Evolutionary conservation across 1,284 basidiomycete species (phyloP).

Genomic region (Neotropicomus parvogracilis): DNA sequence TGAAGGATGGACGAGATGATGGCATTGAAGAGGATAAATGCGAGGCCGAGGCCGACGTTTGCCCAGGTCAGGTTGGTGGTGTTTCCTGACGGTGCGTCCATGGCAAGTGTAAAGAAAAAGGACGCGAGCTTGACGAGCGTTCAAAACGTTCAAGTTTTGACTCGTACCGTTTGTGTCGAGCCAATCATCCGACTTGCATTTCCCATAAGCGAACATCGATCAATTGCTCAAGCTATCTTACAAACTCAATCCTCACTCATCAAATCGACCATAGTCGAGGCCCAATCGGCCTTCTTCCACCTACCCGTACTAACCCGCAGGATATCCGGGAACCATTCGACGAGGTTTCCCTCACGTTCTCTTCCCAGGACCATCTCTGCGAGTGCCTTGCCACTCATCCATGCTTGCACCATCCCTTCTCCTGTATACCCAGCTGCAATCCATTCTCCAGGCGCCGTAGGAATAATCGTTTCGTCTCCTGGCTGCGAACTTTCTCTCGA

Average conservation of each 20-base stretch:
- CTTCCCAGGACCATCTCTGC: constrained; percentile 34
- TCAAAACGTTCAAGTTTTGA: neutral
- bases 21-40: constrained; percentile 67
- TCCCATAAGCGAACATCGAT: neutral
- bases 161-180: no score
- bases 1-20: constrained; percentile 59
- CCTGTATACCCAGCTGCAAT: constrained; percentile 38
- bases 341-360: constrained; percentile 34
- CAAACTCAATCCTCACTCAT: constrained; percentile 7
- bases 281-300: constrained; percentile 40
- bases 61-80: constrained; percentile 49
- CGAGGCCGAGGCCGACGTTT: constrained; percentile 71
- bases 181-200: constrained; percentile 11
- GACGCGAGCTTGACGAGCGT: neutral
- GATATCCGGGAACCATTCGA: constrained; percentile 45
- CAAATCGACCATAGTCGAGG: constrained; percentile 31
- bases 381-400: constrained; percentile 34
- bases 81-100: constrained; percentile 22
- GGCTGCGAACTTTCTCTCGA: neutral
- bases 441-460: constrained; percentile 44
- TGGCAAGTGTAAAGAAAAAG: constrained; percentile 2
- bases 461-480: neutral
- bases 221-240: no score
- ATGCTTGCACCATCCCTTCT: constrained; percentile 36
- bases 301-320: constrained; percentile 39